Evolutionary conservation across 2,329 filamentous ascomycete species (phyloP).

Genomic region (Periconia macrospinosa): DNA sequence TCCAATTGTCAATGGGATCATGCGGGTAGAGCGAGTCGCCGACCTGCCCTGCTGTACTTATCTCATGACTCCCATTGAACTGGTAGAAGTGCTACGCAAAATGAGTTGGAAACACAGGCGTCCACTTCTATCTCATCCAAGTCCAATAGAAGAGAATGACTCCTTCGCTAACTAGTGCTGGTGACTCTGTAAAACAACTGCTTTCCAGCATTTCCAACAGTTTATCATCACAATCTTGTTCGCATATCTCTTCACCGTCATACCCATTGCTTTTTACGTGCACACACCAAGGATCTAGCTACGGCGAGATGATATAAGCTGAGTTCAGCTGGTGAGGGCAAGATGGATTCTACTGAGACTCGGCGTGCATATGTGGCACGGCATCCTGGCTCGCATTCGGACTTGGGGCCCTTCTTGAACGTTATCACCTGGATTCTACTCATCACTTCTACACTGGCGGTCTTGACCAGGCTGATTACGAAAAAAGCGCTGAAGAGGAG

Average conservation of each 20-base stretch:
- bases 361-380: slow-evolving; percentile 24
- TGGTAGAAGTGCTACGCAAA: not conserved
- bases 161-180: not conserved
- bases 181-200: too few relatives aligned
- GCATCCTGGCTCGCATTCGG: slow-evolving; percentile 27
- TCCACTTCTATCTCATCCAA: not conserved
- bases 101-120: not conserved
- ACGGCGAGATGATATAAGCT: not conserved
- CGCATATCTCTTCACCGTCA: not conserved
- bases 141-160: not conserved
- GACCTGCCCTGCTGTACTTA: not conserved
- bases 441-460: slow-evolving; percentile 36
- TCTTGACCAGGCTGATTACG: slow-evolving; percentile 36
- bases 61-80: not conserved
- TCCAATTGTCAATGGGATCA: not conserved
- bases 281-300: not conserved
- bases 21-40: not conserved
- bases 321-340: slow-evolving; percentile 27
- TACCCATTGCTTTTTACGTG: not conserved
- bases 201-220: not conserved
- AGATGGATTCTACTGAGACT: slow-evolving; percentile 24
- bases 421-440: slow-evolving; percentile 40
- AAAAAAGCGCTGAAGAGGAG: slow-evolving; percentile 35
- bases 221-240: not conserved
- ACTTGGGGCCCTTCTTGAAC: slow-evolving; percentile 38